Conservation (phyloP, 2,329 filamentous ascomycete genomes). For the Arthrobotrys musiformis region DNA sequence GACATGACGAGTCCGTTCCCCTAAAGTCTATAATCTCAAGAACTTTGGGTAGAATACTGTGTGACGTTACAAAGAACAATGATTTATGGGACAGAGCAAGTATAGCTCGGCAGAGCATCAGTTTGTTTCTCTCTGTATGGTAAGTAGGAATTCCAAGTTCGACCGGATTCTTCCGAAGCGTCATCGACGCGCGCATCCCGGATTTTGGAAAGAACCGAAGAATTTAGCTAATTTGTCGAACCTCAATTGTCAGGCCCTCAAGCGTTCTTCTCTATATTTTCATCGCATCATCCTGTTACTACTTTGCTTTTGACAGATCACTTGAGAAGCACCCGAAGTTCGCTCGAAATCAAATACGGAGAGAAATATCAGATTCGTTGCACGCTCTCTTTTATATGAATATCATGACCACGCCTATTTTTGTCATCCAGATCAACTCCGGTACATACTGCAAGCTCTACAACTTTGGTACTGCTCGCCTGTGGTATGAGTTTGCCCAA, state of each 20-base stretch:
- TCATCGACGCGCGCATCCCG: no score
- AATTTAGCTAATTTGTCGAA: not conserved
- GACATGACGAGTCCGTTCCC: no score
- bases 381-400: not conserved
- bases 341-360: not conserved
- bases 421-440: not conserved
- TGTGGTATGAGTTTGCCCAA: not conserved
- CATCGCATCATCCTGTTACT: not conserved
- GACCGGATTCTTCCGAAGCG: no score
- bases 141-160: no score
- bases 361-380: constrained; percentile 1
- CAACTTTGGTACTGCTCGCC: not conserved
- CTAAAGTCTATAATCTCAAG: not conserved
- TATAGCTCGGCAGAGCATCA: not conserved
- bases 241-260: not conserved
- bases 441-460: not conserved
- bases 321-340: not conserved
- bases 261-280: not conserved
- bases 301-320: not conserved
- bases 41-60: not conserved
- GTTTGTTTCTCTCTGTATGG: not conserved
- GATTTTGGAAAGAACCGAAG: no score
- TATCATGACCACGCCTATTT: not conserved
- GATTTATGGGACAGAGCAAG: not conserved
- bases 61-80: not conserved